Evolutionary conservation across 352 stramenopile genomes (phyloP), one percentile per base, ranked within the genome.

Genomic region (Globisporangium cystogenes): DNA sequence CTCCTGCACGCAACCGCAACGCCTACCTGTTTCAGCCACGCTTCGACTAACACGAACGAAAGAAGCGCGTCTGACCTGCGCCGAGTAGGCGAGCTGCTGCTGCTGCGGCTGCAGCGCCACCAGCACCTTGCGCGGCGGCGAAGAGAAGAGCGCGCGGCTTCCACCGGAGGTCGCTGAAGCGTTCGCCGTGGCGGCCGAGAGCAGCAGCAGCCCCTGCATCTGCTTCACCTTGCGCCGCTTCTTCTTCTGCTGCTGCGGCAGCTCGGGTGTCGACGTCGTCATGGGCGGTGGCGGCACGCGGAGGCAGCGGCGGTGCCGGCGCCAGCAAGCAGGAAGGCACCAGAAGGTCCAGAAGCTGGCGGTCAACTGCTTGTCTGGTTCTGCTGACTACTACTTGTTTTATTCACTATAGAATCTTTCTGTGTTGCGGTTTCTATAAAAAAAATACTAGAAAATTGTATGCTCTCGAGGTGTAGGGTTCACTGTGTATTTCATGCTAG

Each of bases 171-270:
- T 37, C 39, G 21, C 18, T 27, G 44, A 7, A n/a, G 46, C 33
- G 1, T 18, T 15, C 7, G 53, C 12, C 40, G 51, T 5, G 72
- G 62, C 24, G 77, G 56, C 67, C 55, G 76, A 69, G 39, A 90
- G 72, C 51, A 82, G 59, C 55, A 90, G 61, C 53, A 90, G 58
- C 3, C 80, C 80, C 58, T 88, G 72, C 80, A 90, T 90, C 55
- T 90, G 80, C 71, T 88, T 90, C 76, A 90, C 77, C 45, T 72
- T 72, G 41, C 80, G 80, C 45, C 65, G 73, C 42, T 69, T 76
- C 42, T 73, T 66, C 57, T 78, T 85, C 49, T 36, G 31, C n/a
- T n/a, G n/a, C n/a, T n/a, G n/a, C 14, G 62, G 68, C 39, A 45
- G 45, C 21, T 43, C 48, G 16, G 45, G 16, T n/a, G n/a, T n/a